Percentiles rank a stretch among this genome's conserved stretches.
phyloP scores from a whole-genome alignment of 768 basidiomycete genomes.

The Termitomyces sp. region DNA sequence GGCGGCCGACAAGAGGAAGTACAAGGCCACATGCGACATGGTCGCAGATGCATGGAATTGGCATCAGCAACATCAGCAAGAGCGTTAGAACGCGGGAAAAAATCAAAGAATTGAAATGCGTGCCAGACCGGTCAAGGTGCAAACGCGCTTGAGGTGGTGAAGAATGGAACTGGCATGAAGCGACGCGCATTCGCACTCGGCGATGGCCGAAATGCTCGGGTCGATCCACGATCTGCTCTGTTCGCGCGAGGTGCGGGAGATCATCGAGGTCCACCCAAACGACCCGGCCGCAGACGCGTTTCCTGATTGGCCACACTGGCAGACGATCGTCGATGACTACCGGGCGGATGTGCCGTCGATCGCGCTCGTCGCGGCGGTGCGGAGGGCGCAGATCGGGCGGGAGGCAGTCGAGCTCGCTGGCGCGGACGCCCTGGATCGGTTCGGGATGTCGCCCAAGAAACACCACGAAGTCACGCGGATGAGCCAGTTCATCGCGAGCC shows the following conservation, averaged over 20 bases:
- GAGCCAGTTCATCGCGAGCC: constrained; percentile 27
- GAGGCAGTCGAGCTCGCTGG: constrained; percentile 14
- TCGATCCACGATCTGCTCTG: neutral
- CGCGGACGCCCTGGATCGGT: constrained; percentile 12
- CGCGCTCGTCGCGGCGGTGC: constrained; percentile 16
- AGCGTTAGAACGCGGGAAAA: neutral
- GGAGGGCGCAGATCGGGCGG: constrained; percentile 19
- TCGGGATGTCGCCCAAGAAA: constrained; percentile 75
- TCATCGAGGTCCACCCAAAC: constrained; percentile 46
- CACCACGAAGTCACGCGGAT: constrained; percentile 65
- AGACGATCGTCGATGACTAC: constrained; percentile 14
- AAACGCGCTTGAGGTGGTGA: neutral
- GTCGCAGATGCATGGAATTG: neutral
- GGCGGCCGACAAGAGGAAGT: neutral
- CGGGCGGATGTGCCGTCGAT: neutral
- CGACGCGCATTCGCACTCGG: neutral
- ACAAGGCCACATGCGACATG: neutral
- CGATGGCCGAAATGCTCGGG: neutral
- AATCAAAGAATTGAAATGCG: neutral
- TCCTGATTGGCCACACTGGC: constrained; percentile 19
- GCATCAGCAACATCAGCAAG: no score
- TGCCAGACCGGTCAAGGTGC: no score
- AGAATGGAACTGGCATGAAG: neutral
- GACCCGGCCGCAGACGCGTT: constrained; percentile 14
- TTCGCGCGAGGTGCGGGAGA: constrained; percentile 14